phyloP scores from a whole-genome alignment of 176 grass and related monocot genomes.

The Urochloa ruziziensis region DNA sequence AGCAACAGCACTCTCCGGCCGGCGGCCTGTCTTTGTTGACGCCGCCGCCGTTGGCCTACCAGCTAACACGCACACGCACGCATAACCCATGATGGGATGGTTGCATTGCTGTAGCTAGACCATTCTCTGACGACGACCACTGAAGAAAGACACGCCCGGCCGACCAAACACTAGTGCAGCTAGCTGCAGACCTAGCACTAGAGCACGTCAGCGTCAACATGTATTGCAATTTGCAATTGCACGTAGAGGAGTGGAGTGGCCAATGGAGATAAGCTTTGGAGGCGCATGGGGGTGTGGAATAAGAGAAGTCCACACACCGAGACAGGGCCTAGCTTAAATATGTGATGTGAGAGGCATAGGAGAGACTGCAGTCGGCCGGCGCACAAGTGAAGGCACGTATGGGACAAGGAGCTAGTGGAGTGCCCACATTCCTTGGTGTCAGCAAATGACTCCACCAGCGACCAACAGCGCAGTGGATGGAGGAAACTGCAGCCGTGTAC shows the following conservation, averaged over 20 bases:
- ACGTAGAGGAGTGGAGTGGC: neutral
- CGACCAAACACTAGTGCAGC: neutral
- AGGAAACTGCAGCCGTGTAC: neutral
- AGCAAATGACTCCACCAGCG: neutral
- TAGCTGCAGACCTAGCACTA: neutral
- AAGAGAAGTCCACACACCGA: neutral
- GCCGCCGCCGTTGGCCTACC: neutral
- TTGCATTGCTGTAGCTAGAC: neutral
- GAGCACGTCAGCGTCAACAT: neutral
- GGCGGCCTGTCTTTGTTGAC: conserved; percentile 17
- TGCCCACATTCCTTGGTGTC: neutral
- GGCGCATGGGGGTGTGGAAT: neutral
- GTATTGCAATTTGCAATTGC: neutral
- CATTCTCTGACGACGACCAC: neutral
- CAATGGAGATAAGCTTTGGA: neutral
- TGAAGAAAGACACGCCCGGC: neutral
- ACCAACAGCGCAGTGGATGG: neutral
- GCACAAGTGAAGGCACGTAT: neutral
- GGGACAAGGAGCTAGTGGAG: neutral
- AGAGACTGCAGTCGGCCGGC: neutral
- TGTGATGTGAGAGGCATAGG: neutral
- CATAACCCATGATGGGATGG: neutral
- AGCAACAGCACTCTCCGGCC: neutral
- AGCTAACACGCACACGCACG: neutral
- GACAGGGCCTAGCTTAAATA: neutral